Conservation (phyloP, 2,329 filamentous ascomycete species). For the Colletotrichum higginsianum region DNA sequence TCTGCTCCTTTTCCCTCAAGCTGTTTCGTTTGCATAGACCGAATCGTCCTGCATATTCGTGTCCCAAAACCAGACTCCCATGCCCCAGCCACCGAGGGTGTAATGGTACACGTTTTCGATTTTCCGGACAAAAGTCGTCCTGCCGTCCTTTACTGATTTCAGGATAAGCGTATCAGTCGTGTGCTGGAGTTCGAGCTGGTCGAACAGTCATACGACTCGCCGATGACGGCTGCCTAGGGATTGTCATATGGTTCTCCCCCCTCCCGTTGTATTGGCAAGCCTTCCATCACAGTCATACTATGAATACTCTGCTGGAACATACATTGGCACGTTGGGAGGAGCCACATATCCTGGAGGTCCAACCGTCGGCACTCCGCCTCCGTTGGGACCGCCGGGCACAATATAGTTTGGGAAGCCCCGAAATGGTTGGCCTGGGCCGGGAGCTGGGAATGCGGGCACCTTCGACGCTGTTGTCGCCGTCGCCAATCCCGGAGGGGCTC, state of each 20-base stretch:
- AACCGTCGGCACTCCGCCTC: not conserved
- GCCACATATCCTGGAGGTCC: conserved; percentile 17
- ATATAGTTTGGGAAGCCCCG: conserved; percentile 26
- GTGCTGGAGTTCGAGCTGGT: too few species aligned
- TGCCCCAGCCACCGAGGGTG: too few species aligned
- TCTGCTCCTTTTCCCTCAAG: not conserved
- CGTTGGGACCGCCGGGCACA: conserved; percentile 25
- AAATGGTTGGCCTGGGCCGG: conserved; percentile 8
- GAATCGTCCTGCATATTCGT: not conserved
- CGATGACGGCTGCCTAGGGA: too few species aligned
- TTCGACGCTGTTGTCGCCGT: conserved; percentile 1
- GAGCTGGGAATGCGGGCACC: conserved; percentile 20
- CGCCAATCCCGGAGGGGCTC: not conserved
- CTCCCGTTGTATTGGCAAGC: not conserved
- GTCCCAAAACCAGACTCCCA: too few species aligned
- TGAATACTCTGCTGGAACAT: conserved; percentile 36
- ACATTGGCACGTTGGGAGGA: conserved; percentile 33
- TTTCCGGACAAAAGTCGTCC: not conserved
- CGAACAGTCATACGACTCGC: not conserved
- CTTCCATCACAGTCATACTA: not conserved
- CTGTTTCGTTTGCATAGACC: not conserved
- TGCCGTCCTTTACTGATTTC: too few species aligned
- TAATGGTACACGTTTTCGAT: too few species aligned
- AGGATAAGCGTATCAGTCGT: too few species aligned
- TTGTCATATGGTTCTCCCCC: not conserved